A percentile compares a stretch with the other conserved stretches of the same genome.
These are phyloP conservation scores for Erodium trifolium DNA, from an alignment of 441 rosid species.

Conservation along the genomic window DNA sequence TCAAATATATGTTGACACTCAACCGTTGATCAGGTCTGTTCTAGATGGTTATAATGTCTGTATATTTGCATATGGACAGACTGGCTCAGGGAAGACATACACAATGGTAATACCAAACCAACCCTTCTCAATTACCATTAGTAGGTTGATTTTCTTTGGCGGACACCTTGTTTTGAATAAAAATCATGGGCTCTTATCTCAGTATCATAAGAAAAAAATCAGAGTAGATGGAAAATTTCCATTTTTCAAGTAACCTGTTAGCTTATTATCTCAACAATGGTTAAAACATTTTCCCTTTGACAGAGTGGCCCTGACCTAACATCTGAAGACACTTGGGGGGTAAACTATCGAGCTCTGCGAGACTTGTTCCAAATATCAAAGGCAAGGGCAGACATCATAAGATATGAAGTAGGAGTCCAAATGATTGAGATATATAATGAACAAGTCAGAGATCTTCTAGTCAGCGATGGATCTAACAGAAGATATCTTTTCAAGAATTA, in stretches of 20 bases:
- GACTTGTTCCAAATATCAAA: slow-evolving; percentile 48
- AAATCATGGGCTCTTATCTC: not conserved
- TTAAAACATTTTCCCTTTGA: slow-evolving; percentile 4
- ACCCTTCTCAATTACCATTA: slow-evolving; percentile 24
- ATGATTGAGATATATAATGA: slow-evolving; percentile 61
- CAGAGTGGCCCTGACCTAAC: slow-evolving; percentile 82
- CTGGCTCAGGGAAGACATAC: slow-evolving; percentile 30
- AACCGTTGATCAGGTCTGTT: slow-evolving; percentile 35
- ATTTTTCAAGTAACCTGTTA: not conserved
- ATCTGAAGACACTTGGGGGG: slow-evolving; percentile 76
- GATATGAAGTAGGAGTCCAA: slow-evolving; percentile 53
- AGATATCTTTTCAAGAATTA: slow-evolving; percentile 44
- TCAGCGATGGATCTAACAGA: slow-evolving; percentile 37
- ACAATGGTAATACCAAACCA: slow-evolving; percentile 44
- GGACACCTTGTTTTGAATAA: not conserved
- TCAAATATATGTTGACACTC: slow-evolving; percentile 79
- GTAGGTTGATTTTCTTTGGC: slow-evolving; percentile 12
- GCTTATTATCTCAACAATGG: not conserved
- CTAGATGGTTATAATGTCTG: slow-evolving; percentile 98
- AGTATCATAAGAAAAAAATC: not conserved
- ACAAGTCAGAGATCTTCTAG: slow-evolving; percentile 27
- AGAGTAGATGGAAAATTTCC: not conserved
- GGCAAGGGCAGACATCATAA: slow-evolving; percentile 31
- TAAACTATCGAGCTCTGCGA: not conserved
- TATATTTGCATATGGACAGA: slow-evolving; percentile 96